Conservation (phyloP, 2,329 filamentous ascomycete genomes). For the Verticillium klebahnii region DNA sequence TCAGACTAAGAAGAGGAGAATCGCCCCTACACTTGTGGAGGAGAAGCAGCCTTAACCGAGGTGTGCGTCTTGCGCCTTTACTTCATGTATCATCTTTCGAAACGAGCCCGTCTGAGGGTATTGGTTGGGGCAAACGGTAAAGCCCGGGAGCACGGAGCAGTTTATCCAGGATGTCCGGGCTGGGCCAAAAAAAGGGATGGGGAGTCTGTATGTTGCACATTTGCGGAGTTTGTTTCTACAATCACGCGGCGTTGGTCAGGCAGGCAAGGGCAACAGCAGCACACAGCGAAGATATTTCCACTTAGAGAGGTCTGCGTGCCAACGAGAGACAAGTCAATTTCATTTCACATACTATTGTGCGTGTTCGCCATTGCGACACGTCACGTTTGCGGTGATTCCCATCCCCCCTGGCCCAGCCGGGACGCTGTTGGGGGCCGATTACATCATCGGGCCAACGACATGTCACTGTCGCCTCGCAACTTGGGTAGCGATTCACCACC, state of each 20-base stretch:
- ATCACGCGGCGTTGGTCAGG: background rate
- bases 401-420: background rate
- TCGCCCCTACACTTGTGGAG: constrained; percentile 61
- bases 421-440: background rate
- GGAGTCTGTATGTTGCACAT: background rate
- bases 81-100: background rate
- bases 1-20: constrained; percentile 63
- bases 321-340: background rate
- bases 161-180: background rate
- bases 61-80: background rate
- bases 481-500: no score
- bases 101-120: background rate
- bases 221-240: background rate
- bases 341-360: background rate
- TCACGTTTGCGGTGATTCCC: no score
- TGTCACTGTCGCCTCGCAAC: background rate
- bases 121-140: background rate
- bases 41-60: background rate
- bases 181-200: background rate
- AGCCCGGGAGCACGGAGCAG: background rate
- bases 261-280: background rate
- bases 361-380: background rate
- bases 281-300: background rate
- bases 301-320: background rate
- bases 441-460: background rate